phyloP scores from a whole-genome alignment of 176 grass and related monocot species.

The Carex scoparia region DNA sequence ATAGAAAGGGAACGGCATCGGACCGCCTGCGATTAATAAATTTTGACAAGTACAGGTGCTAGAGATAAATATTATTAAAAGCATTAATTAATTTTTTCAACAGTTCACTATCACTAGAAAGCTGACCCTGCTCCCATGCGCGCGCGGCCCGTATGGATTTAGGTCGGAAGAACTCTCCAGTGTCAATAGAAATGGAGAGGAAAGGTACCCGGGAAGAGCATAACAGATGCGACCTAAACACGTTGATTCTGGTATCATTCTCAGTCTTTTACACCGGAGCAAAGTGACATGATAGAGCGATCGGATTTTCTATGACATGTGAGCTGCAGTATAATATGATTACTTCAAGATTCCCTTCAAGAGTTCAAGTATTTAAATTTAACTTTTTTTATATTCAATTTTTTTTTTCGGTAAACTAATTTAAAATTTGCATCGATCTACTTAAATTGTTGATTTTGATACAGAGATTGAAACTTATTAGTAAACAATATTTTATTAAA shows the following conservation, averaged over 20 bases:
- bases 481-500: no score
- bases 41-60: background rate
- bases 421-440: background rate
- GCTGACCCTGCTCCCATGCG: background rate
- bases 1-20: no score
- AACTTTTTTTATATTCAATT: no score
- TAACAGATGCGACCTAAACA: background rate
- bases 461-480: background rate
- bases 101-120: background rate
- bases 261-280: constrained; percentile 1
- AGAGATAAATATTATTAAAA: no score
- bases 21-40: no score
- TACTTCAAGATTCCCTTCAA: no score
- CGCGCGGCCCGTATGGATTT: background rate
- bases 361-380: background rate
- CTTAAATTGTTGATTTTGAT: background rate
- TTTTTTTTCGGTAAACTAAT: no score
- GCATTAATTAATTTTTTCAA: background rate
- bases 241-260: constrained; percentile 16
- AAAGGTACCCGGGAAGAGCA: background rate
- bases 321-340: background rate
- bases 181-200: background rate
- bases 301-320: background rate
- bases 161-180: background rate
- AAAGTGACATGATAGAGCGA: background rate